Evolutionary conservation across 2,329 filamentous ascomycete genomes (phyloP).

Genomic region (Neofusicoccum laricinum): DNA sequence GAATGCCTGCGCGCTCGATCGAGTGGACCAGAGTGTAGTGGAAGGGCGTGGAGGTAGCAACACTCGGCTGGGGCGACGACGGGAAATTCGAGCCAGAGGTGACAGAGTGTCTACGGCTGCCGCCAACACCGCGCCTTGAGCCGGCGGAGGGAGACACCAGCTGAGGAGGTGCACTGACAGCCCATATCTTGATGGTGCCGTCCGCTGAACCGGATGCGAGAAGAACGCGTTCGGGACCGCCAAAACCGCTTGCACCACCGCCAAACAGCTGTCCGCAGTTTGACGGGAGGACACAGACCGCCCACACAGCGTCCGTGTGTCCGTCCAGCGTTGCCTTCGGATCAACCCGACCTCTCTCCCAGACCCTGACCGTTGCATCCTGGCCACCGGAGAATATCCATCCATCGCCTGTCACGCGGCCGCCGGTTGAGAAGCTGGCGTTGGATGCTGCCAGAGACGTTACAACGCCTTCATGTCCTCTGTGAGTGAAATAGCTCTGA

Average conservation of each 20-base stretch:
- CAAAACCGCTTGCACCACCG: constrained; percentile 65
- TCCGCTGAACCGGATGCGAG: constrained; percentile 91
- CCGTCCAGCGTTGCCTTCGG: constrained; percentile 92
- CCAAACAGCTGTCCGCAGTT: constrained; percentile 80
- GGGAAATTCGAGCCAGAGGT: constrained; percentile 92
- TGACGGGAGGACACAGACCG: constrained; percentile 84
- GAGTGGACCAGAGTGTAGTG: constrained; percentile 84
- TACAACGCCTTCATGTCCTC: constrained; percentile 88
- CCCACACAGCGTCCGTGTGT: constrained; percentile 95
- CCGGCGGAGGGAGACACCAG: constrained; percentile 75
- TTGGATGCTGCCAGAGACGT: constrained; percentile 85
- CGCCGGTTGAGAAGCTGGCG: constrained; percentile 84
- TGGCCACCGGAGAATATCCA: constrained; percentile 99
- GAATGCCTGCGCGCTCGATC: constrained; percentile 66
- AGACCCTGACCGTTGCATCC: constrained; percentile 88
- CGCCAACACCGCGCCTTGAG: constrained; percentile 64
- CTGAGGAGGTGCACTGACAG: constrained; percentile 86
- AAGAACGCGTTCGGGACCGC: constrained; percentile 79
- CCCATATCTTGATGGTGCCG: constrained; percentile 89
- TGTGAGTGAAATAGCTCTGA: constrained; percentile 88
- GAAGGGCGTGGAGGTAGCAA: constrained; percentile 82
- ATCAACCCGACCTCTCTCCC: constrained; percentile 92
- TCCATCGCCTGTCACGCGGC: constrained; percentile 83
- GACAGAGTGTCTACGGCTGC: constrained; percentile 85
- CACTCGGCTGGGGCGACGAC: constrained; percentile 82